A percentile compares a stretch with the other conserved stretches of the same genome.
phyloP scores from a whole-genome alignment of 73 alveolate species.

The Blepharisma japonicum region DNA sequence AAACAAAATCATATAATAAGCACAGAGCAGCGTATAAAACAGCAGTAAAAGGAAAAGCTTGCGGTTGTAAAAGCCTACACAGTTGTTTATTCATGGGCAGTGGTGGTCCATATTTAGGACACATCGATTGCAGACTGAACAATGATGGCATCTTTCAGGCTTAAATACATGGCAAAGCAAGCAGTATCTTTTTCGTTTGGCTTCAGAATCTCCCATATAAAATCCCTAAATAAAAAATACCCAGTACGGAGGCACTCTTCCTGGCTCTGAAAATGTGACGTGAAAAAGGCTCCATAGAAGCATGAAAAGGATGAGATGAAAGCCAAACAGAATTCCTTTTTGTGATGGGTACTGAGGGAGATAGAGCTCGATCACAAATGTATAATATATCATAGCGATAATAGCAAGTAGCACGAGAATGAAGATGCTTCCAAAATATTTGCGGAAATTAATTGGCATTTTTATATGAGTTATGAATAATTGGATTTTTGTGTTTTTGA shows the following conservation, averaged over 20 bases:
- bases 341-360: background rate
- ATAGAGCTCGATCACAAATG: background rate
- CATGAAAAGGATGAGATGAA: conserved; percentile 69
- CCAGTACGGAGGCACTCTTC: conserved; percentile 96
- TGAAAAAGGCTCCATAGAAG: conserved; percentile 81
- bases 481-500: too few relatives aligned
- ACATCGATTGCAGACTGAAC: conserved; percentile 48
- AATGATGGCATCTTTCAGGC: conserved; percentile 59
- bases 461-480: background rate
- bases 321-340: conserved; percentile 51
- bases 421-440: background rate
- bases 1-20: conserved; percentile 44
- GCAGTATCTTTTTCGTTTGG: conserved; percentile 83
- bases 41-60: conserved; percentile 38
- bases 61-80: conserved; percentile 50
- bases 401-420: background rate
- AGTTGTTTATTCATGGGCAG: conserved; percentile 55
- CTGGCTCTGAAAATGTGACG: conserved; percentile 92
- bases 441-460: conserved; percentile 2
- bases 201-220: conserved; percentile 82
- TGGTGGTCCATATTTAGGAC: conserved; percentile 52
- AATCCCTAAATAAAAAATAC: conserved; percentile 61
- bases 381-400: background rate
- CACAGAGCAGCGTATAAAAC: conserved; percentile 47
- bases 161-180: conserved; percentile 82